Evolutionary conservation across 2,329 filamentous ascomycete species (phyloP).

Genomic region (Scedosporium minutisporum): DNA sequence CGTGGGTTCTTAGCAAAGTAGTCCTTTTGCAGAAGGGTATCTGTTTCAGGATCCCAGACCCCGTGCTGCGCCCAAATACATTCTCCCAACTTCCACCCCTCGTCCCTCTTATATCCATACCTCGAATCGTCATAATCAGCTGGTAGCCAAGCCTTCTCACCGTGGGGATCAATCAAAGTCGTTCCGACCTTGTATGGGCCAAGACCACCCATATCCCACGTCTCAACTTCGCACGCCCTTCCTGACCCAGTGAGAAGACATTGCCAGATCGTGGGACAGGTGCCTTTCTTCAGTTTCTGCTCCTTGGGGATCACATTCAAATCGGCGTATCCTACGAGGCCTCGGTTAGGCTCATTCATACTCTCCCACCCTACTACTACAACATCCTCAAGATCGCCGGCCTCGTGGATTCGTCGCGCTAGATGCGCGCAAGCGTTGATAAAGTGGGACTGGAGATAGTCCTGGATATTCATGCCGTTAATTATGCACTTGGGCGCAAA

Average conservation of each 20-base stretch:
- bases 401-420: conserved; percentile 76
- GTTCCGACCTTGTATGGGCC: conserved; percentile 85
- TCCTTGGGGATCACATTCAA: conserved; percentile 73
- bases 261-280: conserved; percentile 89
- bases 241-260: conserved; percentile 86
- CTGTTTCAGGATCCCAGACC: conserved; percentile 77
- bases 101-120: conserved; percentile 85
- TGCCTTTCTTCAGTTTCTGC: conserved; percentile 86
- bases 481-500: conserved; percentile 96
- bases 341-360: conserved; percentile 88
- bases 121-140: conserved; percentile 72
- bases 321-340: conserved; percentile 75
- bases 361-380: conserved; percentile 94
- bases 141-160: conserved; percentile 75
- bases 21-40: conserved; percentile 70
- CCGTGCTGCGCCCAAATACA: conserved; percentile 97
- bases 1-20: conserved; percentile 77
- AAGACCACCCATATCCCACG: conserved; percentile 87
- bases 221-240: conserved; percentile 77
- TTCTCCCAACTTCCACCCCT: conserved; percentile 84
- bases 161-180: conserved; percentile 77
- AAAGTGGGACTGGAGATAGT: conserved; percentile 85
- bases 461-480: conserved; percentile 89
- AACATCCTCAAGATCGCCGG: conserved; percentile 76
- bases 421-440: conserved; percentile 71